phyloP scores from a whole-genome alignment of 2,329 filamentous ascomycete species.

The Trichoderma atrobrunneum region DNA sequence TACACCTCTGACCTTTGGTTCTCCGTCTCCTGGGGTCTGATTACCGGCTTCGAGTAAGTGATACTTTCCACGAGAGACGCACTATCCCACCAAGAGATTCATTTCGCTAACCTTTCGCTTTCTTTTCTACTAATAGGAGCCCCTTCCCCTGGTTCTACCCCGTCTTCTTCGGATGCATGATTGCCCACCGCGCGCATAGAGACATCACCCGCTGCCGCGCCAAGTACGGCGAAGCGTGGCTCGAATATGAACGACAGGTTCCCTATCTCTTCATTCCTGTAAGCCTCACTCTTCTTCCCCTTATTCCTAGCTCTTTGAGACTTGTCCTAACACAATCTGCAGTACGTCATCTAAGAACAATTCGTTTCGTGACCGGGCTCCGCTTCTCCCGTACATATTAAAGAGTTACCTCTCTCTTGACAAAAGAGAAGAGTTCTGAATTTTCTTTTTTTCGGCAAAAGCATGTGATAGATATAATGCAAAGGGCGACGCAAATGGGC shows the following conservation, averaged over 20 bases:
- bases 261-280: slow-evolving; percentile 82
- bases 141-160: slow-evolving; percentile 93
- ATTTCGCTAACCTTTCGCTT: slow-evolving; percentile 13
- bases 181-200: slow-evolving; percentile 71
- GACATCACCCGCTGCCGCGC: slow-evolving; percentile 74
- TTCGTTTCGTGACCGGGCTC: neutral
- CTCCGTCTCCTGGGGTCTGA: slow-evolving; percentile 49
- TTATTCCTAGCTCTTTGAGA: too few species aligned
- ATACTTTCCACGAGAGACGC: neutral
- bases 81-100: neutral
- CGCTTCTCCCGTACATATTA: slow-evolving; percentile 21
- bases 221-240: slow-evolving; percentile 82
- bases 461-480: neutral
- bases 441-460: neutral
- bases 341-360: slow-evolving; percentile 43
- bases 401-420: neutral
- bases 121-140: slow-evolving; percentile 41
- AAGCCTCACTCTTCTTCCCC: slow-evolving; percentile 25
- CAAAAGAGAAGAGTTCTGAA: neutral
- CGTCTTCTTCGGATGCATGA: slow-evolving; percentile 78
- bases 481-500: neutral
- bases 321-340: slow-evolving; percentile 21
- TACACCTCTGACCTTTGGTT: slow-evolving; percentile 51
- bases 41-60: slow-evolving; percentile 47
- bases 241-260: slow-evolving; percentile 72